Evolutionary conservation across 1,139 yeast genomes (phyloP).

Genomic region (Eremothecium cymbalariae): DNA sequence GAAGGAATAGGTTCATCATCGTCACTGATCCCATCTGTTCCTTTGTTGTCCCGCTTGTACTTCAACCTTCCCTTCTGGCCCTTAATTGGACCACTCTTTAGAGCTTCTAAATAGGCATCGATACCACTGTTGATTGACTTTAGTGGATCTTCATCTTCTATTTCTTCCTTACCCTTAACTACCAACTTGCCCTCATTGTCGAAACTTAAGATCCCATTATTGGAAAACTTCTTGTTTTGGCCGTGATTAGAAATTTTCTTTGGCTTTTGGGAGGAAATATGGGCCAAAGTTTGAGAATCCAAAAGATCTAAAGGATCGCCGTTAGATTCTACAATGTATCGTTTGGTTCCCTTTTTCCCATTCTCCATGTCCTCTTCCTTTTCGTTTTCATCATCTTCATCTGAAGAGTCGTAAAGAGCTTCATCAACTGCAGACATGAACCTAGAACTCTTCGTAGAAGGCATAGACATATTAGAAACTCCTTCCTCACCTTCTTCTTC

Average conservation of each 20-base stretch:
- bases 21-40: conserved; percentile 48
- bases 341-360: conserved; percentile 37
- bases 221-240: conserved; percentile 37
- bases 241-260: conserved; percentile 44
- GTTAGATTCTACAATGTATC: conserved; percentile 67
- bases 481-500: conserved; percentile 27
- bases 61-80: conserved; percentile 89
- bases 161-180: conserved; percentile 32
- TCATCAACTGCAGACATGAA: conserved; percentile 82
- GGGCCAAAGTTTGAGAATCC: conserved; percentile 76
- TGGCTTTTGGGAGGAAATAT: conserved; percentile 81
- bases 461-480: conserved; percentile 11
- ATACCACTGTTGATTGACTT: conserved; percentile 46
- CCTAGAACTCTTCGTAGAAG: conserved; percentile 33
- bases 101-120: conserved; percentile 90
- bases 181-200: conserved; percentile 51
- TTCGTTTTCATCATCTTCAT: conserved; percentile 31
- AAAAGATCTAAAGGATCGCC: conserved; percentile 85
- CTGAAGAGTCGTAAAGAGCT: conserved; percentile 43
- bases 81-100: conserved; percentile 83
- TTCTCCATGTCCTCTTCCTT: conserved; percentile 21
- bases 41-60: conserved; percentile 57
- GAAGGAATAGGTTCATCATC: conserved; percentile 33
- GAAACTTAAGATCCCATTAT: conserved; percentile 45
- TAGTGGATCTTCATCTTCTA: conserved; percentile 46